A percentile compares a stretch with the other conserved stretches of the same genome.
Evolutionary conservation across 176 grass and related monocot genomes (phyloP).

Genomic region (Rhynchospora breviuscula): DNA sequence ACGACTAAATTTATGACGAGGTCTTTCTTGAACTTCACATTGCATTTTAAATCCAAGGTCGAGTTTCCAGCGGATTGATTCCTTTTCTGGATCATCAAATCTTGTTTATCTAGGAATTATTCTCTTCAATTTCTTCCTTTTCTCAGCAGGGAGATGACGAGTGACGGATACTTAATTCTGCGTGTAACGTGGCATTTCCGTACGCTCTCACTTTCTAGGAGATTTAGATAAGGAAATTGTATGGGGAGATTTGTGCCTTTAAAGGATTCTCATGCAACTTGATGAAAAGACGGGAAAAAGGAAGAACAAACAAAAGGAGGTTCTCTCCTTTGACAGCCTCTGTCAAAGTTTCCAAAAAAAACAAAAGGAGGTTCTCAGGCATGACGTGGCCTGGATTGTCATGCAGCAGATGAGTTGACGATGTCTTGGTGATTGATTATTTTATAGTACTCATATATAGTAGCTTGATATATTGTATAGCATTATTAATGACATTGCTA

Average conservation of each 20-base stretch:
- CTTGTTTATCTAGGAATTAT: neutral
- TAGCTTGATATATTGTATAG: too few relatives aligned
- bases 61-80: neutral
- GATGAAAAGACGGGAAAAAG: neutral
- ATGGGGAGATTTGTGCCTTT: neutral
- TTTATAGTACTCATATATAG: too few relatives aligned
- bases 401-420: neutral
- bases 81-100: neutral
- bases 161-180: neutral
- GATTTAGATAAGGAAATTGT: constrained; percentile 11
- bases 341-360: too few relatives aligned
- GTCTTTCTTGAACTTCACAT: constrained; percentile 1
- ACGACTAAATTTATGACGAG: neutral
- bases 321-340: too few relatives aligned
- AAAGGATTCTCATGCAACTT: constrained; percentile 4
- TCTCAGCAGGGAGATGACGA: neutral
- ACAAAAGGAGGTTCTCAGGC: neutral
- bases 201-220: constrained; percentile 11
- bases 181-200: constrained; percentile 15
- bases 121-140: neutral
- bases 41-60: neutral
- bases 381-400: neutral
- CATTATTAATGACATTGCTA: too few relatives aligned
- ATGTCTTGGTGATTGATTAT: neutral
- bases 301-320: neutral